A percentile compares a stretch with the other conserved stretches of the same genome.
These are phyloP conservation scores for Fusarium papillatum DNA, from an alignment of 2,329 filamentous ascomycete species.

Conservation along the genomic window DNA sequence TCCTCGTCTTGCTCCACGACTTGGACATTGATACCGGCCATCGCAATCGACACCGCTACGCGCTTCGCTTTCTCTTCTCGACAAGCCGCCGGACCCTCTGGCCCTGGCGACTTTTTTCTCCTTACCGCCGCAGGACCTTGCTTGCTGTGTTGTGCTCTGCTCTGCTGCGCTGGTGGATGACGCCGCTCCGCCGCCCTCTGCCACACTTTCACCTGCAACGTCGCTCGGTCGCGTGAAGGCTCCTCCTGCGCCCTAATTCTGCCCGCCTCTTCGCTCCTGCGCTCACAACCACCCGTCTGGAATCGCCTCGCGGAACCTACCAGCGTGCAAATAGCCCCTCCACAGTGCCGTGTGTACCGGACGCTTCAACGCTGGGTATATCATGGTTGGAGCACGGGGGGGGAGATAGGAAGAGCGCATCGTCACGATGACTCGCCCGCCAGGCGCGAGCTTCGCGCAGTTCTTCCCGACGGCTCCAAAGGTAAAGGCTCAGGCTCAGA, in stretches of 20 bases:
- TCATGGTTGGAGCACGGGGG: conserved; percentile 69
- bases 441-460: conserved; percentile 84
- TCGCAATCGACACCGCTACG: conserved; percentile 27
- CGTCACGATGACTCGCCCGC: conserved; percentile 83
- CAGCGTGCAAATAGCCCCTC: neutral
- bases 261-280: conserved; percentile 23
- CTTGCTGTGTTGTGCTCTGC: neutral
- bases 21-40: conserved; percentile 34
- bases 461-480: conserved; percentile 87
- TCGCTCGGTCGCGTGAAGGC: conserved; percentile 57
- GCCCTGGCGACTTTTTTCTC: conserved; percentile 37
- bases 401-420: conserved; percentile 64
- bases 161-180: conserved; percentile 34
- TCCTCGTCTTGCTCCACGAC: conserved; percentile 29
- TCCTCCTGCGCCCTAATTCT: conserved; percentile 41
- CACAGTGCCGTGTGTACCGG: conserved; percentile 14
- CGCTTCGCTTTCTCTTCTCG: conserved; percentile 25
- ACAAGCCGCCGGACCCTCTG: conserved; percentile 16
- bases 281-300: conserved; percentile 12
- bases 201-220: conserved; percentile 38
- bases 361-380: conserved; percentile 59
- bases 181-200: conserved; percentile 35
- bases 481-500: conserved; percentile 62
- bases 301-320: conserved; percentile 13
- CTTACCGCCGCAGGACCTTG: conserved; percentile 35